Percentiles rank a stretch among this genome's conserved stretches.
phyloP scores from a whole-genome alignment of 306 rosid genomes.

The Trifolium dubium region DNA sequence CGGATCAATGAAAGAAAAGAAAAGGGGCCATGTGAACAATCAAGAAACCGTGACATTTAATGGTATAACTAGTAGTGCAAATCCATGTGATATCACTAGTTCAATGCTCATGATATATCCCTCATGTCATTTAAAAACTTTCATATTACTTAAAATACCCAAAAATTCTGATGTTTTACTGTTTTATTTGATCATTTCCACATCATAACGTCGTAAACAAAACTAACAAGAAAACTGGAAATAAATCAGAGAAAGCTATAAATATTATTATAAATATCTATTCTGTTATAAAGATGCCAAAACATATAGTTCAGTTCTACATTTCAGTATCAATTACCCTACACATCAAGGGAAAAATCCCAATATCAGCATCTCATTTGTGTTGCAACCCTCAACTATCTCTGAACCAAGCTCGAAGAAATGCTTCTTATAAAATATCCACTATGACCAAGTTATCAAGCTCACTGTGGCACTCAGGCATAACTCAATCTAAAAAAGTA shows the following conservation, averaged over 20 bases:
- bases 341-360: constrained; percentile 42
- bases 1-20: too few relatives aligned
- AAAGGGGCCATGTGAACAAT: not conserved
- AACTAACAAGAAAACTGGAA: constrained; percentile 5
- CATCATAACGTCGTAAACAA: not conserved
- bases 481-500: constrained; percentile 28
- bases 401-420: constrained; percentile 37
- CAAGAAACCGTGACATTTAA: not conserved
- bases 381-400: constrained; percentile 49
- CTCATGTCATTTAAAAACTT: not conserved
- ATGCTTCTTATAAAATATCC: constrained; percentile 21
- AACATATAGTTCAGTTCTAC: not conserved
- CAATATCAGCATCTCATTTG: constrained; percentile 41
- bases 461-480: constrained; percentile 33
- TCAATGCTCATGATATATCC: not conserved
- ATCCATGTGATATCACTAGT: not conserved
- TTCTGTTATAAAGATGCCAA: constrained; percentile 31
- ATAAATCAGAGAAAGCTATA: constrained; percentile 4
- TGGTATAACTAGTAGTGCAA: not conserved
- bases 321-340: constrained; percentile 38
- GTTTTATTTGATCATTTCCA: constrained; percentile 8
- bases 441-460: constrained; percentile 30
- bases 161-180: not conserved
- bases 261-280: constrained; percentile 42
- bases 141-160: not conserved